phyloP scores from a whole-genome alignment of 2,329 filamentous ascomycete species.

The Phaeophleospora eucalypticola region DNA sequence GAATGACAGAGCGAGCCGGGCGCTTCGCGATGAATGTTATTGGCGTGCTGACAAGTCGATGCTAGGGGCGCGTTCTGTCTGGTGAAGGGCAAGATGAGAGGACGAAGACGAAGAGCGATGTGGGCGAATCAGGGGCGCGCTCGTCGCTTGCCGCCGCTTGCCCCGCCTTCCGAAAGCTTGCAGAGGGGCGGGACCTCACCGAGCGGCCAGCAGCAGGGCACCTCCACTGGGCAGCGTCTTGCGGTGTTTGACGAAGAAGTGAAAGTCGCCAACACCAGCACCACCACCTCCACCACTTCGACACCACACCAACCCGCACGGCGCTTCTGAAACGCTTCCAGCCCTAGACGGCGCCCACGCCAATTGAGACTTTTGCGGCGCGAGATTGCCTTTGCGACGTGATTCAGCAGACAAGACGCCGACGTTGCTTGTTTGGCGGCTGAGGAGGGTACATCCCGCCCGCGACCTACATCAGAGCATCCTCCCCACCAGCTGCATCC shows the following conservation, averaged over 20 bases:
- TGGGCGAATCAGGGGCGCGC: slow-evolving; percentile 2
- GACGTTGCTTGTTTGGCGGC: too few relatives aligned
- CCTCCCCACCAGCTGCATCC: neutral
- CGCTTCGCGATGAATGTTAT: neutral
- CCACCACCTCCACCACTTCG: neutral
- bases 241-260: too few relatives aligned
- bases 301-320: neutral
- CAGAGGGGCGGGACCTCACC: too few relatives aligned
- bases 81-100: slow-evolving; percentile 1
- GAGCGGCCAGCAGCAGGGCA: too few relatives aligned
- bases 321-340: neutral
- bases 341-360: neutral
- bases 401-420: too few relatives aligned
- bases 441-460: too few relatives aligned
- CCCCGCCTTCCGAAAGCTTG: neutral
- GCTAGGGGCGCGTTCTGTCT: neutral
- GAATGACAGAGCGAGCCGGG: slow-evolving; percentile 1
- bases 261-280: too few relatives aligned
- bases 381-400: too few relatives aligned
- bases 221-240: too few relatives aligned
- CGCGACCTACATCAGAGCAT: too few relatives aligned
- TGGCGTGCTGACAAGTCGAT: neutral
- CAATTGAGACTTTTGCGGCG: neutral
- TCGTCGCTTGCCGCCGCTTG: neutral
- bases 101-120: neutral